These are phyloP conservation scores for Ogataea saltuana DNA, from an alignment of 805 yeast genomes.

Conservation along the genomic window DNA sequence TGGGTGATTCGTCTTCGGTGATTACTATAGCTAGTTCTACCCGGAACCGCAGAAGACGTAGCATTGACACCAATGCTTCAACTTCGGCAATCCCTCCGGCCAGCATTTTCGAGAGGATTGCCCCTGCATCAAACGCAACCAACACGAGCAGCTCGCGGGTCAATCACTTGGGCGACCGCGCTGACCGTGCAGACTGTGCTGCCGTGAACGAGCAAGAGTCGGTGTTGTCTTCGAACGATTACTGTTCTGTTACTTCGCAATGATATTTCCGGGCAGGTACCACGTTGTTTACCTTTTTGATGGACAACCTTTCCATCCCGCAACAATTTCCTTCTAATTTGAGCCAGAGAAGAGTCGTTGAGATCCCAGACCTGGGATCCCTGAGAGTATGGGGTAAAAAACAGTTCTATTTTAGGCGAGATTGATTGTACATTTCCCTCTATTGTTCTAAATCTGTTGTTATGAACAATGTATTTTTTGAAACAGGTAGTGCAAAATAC, in stretches of 20 bases:
- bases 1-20: constrained; percentile 34
- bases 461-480: background rate
- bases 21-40: constrained; percentile 38
- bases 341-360: too few species aligned
- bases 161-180: constrained; percentile 8
- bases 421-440: background rate
- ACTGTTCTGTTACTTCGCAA: constrained; percentile 20
- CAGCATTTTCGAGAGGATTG: constrained; percentile 60
- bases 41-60: constrained; percentile 34
- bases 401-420: too few species aligned
- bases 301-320: too few species aligned
- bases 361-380: too few species aligned
- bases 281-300: too few species aligned
- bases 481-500: constrained; percentile 13
- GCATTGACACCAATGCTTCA: constrained; percentile 55
- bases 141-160: constrained; percentile 17
- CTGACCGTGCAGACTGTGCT: constrained; percentile 2
- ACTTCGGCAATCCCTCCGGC: constrained; percentile 74
- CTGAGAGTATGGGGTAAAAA: too few species aligned
- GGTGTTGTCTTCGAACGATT: constrained; percentile 19
- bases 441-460: background rate
- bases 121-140: constrained; percentile 27
- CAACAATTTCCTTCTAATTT: too few species aligned
- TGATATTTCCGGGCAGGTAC: too few species aligned
- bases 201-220: constrained; percentile 22